Conservation (phyloP, 768 basidiomycete species). For the Leccinum imitatum region DNA sequence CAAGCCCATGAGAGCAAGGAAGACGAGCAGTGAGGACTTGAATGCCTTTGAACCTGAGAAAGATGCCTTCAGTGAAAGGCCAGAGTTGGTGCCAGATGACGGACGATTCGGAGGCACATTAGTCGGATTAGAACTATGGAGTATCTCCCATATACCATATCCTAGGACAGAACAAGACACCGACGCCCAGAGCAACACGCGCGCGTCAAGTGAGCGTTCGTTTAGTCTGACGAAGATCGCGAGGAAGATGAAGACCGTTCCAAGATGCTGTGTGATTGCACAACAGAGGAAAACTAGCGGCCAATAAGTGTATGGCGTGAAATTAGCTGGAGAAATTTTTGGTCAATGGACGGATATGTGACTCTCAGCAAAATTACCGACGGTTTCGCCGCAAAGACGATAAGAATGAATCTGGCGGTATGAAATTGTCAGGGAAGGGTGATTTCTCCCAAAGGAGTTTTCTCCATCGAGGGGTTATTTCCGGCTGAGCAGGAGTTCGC, state of each 20-base stretch:
- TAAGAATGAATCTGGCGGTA: constrained; percentile 71
- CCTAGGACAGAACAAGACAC: constrained; percentile 58
- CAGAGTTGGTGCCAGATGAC: constrained; percentile 11
- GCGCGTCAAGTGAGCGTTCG: constrained; percentile 63
- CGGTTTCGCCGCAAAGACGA: constrained; percentile 77
- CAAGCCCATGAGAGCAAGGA: constrained; percentile 84
- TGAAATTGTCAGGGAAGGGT: constrained; percentile 81
- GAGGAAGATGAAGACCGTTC: constrained; percentile 78
- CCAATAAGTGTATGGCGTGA: constrained; percentile 76
- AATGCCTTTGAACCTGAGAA: constrained; percentile 62
- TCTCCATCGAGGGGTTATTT: constrained; percentile 49
- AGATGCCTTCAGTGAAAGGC: constrained; percentile 11
- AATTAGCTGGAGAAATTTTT: constrained; percentile 56
- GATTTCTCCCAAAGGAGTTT: constrained; percentile 79
- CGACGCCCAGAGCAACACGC: constrained; percentile 65
- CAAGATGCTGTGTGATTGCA: constrained; percentile 82
- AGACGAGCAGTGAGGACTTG: constrained; percentile 84
- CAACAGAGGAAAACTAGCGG: constrained; percentile 67
- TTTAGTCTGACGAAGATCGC: constrained; percentile 74
- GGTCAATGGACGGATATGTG: constrained; percentile 14
- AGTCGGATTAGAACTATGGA: constrained; percentile 40
- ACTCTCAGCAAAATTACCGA: constrained; percentile 38
- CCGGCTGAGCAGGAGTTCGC: not conserved
- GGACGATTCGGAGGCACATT: constrained; percentile 24
- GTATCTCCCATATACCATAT: constrained; percentile 61